These are phyloP conservation scores for Fusarium poae DNA, from an alignment of 2,329 filamentous ascomycete genomes.

Conservation along the genomic window DNA sequence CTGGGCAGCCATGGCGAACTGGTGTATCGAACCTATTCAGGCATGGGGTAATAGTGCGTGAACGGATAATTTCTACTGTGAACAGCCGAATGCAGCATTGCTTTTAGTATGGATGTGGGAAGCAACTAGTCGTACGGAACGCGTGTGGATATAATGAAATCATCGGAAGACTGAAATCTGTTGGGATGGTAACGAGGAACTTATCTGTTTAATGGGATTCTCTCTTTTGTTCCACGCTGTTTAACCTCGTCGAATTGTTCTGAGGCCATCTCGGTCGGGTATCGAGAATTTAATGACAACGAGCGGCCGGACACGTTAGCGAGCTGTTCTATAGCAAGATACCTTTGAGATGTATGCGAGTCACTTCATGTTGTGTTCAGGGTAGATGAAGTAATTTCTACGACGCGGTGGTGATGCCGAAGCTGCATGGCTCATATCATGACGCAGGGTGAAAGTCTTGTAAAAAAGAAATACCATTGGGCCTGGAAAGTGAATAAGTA, in stretches of 20 bases:
- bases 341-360: not conserved
- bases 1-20: not conserved
- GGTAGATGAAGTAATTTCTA: not conserved
- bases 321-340: too few relatives aligned
- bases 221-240: too few relatives aligned
- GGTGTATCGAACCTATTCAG: not conserved
- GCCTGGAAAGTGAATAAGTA: not conserved
- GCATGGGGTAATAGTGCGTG: not conserved
- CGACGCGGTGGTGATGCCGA: too few relatives aligned
- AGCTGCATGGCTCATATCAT: too few relatives aligned
- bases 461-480: accelerated
- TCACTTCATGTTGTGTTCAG: not conserved
- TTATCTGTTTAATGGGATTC: not conserved
- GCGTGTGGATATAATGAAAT: not conserved
- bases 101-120: too few relatives aligned
- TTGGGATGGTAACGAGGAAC: not conserved
- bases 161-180: not conserved
- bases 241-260: not conserved
- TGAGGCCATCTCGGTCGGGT: not conserved
- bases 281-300: too few relatives aligned
- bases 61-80: not conserved
- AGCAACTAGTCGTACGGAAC: not conserved
- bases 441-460: too few relatives aligned
- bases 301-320: not conserved
- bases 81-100: not conserved